Evolutionary conservation across 352 stramenopile genomes (phyloP), one percentile per base, ranked within the genome.

Genomic region (Elongisporangium anandrum): DNA sequence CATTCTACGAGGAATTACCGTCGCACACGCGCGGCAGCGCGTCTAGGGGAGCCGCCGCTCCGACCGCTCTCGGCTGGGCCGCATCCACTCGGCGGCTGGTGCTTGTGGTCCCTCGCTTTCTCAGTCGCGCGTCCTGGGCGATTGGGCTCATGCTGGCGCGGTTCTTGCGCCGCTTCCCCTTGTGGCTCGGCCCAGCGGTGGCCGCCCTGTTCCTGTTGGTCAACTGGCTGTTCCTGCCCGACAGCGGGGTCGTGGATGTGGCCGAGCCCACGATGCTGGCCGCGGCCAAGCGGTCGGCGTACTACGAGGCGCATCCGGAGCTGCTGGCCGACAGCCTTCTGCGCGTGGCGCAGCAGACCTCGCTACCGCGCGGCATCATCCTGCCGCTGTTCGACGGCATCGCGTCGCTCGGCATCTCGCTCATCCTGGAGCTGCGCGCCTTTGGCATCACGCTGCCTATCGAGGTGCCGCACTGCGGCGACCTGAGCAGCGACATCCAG

Each of bases 381-480:
- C 54, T 87, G 34, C 80, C 77, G 26, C 69, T 90, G 22, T 87
- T 72, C 38, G 73, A 85, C 47, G 75, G 69, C 38, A 77, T 84
- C 53, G 73, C 73, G n/a, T 16, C 71, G 39, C 61, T 90, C 6
- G 80, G 80, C 0, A 63, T 85, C 23, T 90, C 80, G 52, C 69
- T 90, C 3, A 58, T 90, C 19, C 56, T 85, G 54, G 71, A 88
- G 56, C 60, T 88, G 41, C 62, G 75, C 48, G 61, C 41, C 6
- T 59, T 85, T 4, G 50, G 73, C 10, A 60, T 87, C 24, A 49
- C 63, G 9, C 38, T 88, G 34, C 80, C 80, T 3, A 68, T 87
- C 17, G 77, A 90, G 47, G 65, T 87, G 1, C 75, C 80, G 6
- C 73, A 89, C 49, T 89, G 79, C 53, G 79, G 77, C 41, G 79